Conservation (phyloP, 1,139 yeast species). For the Diutina sp. region DNA sequence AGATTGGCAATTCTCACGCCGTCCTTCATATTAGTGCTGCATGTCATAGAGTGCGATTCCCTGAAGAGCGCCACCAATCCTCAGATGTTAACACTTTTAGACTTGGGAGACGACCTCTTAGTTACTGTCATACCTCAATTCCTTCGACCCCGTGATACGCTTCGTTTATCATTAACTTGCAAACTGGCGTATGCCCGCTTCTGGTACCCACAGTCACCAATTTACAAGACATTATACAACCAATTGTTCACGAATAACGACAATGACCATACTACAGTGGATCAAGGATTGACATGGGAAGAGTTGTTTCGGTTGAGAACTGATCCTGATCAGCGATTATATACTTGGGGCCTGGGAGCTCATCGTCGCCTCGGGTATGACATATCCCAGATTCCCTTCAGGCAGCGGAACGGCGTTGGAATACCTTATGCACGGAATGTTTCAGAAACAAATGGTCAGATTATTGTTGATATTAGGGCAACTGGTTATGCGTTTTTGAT, state of each 20-base stretch:
- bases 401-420: slow-evolving; percentile 13
- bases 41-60: neutral
- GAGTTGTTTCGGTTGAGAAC: slow-evolving; percentile 32
- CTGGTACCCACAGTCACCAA: neutral
- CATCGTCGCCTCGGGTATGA: slow-evolving; percentile 48
- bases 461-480: slow-evolving; percentile 43
- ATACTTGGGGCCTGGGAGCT: slow-evolving; percentile 51
- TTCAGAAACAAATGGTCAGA: slow-evolving; percentile 16
- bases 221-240: slow-evolving; percentile 13
- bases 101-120: slow-evolving; percentile 34
- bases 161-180: slow-evolving; percentile 33
- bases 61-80: neutral
- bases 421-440: slow-evolving; percentile 31
- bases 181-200: neutral
- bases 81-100: slow-evolving; percentile 6
- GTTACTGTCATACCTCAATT: slow-evolving; percentile 22
- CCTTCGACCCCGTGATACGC: slow-evolving; percentile 33
- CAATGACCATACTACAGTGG: slow-evolving; percentile 24
- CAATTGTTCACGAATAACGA: slow-evolving; percentile 15
- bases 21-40: neutral
- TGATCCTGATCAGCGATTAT: slow-evolving; percentile 27
- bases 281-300: slow-evolving; percentile 34
- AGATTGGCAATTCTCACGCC: neutral
- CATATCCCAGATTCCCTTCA: slow-evolving; percentile 14
- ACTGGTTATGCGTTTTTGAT: slow-evolving; percentile 63